Base-by-base conservation (phyloP, 139 green algal species). In the Volvox reticuliferus region DNA sequence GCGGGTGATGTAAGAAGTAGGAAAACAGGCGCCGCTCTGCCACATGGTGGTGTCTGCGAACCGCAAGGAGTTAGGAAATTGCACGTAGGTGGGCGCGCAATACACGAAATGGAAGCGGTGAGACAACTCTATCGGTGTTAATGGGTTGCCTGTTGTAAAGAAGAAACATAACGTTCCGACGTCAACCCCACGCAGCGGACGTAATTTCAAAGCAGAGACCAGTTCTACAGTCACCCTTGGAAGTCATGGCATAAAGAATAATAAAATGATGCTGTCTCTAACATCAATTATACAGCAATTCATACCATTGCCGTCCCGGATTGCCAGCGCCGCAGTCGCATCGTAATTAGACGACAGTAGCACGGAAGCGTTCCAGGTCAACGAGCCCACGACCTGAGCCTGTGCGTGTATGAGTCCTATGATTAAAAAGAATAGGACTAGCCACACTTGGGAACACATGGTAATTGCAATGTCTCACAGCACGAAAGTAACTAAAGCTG, bases 11-110 rank as follows among this genome's bases (percentile, higher is more conserved):
- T 90, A 90, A 30, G 19, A 78, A 17, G 6, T 77, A 6, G 86
- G 86, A 26, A 85, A 90, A 61, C 86, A 90, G 12, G 86, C 86
- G 12, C 75, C 86, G 20, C 22, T 55, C 32, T 90, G 86, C 86
- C 86, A 90, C 55, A 86, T 68, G 55, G 86, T 90, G 21, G 75
- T 85, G n/a, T 90, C 86, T 85, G 73, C 44, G 16, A 33, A 55
- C 44, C 44, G 44, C 44, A 55, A 55, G 44, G 44, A 55, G 44
- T 55, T 55, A 9, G 44, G 44, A 55, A 55, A 55, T 55, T 55
- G 44, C 9, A 9, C 44, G 44, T 55, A 55, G 44, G 44, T 55
- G 44, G 44, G 44, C 44, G 44, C 5, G 44, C 44, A 55, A 5
- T 55, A 14, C 9, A 55, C 5, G 5, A 55, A 55, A 55, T 55